A percentile compares a stretch with the other conserved stretches of the same genome.
phyloP scores from a whole-genome alignment of 306 rosid species.

The Corylus heterophylla region DNA sequence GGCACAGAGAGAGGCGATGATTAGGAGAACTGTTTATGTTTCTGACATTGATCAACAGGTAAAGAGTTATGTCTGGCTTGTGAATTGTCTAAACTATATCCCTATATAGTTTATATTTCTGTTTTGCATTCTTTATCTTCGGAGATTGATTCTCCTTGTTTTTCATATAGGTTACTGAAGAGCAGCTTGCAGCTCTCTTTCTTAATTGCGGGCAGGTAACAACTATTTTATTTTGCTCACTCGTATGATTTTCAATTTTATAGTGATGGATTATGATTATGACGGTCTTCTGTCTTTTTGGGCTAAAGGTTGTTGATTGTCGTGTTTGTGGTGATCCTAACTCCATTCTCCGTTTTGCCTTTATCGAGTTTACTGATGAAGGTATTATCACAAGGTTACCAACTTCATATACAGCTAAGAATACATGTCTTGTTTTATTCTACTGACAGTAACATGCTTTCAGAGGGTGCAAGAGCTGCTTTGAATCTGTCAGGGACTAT shows the following conservation, averaged over 20 bases:
- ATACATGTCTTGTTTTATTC: conserved; percentile 6
- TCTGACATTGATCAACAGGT: conserved; percentile 99
- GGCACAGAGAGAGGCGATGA: conserved; percentile 87
- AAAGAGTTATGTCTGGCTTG: conserved; percentile 7
- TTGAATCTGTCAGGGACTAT: conserved; percentile 89
- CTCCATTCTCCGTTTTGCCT: conserved; percentile 95
- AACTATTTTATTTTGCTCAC: conserved; percentile 5
- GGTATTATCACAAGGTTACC: conserved; percentile 42
- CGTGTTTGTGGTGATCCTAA: conserved; percentile 99
- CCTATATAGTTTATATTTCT: conserved; percentile 1
- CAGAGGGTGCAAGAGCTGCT: conserved; percentile 96
- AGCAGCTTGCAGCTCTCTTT: conserved; percentile 95
- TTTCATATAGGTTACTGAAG: conserved; percentile 82
- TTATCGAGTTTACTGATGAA: conserved; percentile 94
- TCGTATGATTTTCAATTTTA: background rate
- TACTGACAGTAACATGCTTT: conserved; percentile 35
- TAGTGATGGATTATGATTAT: conserved; percentile 28
- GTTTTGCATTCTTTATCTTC: conserved; percentile 18
- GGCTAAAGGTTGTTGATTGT: conserved; percentile 85
- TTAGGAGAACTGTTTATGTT: conserved; percentile 91
- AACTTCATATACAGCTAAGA: background rate
- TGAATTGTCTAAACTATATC: conserved; percentile 13
- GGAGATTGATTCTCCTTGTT: conserved; percentile 28
- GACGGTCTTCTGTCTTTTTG: conserved; percentile 24
- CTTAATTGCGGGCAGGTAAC: conserved; percentile 89